Conservation (phyloP, 805 yeast species). For the Naumovozyma dairenensis region DNA sequence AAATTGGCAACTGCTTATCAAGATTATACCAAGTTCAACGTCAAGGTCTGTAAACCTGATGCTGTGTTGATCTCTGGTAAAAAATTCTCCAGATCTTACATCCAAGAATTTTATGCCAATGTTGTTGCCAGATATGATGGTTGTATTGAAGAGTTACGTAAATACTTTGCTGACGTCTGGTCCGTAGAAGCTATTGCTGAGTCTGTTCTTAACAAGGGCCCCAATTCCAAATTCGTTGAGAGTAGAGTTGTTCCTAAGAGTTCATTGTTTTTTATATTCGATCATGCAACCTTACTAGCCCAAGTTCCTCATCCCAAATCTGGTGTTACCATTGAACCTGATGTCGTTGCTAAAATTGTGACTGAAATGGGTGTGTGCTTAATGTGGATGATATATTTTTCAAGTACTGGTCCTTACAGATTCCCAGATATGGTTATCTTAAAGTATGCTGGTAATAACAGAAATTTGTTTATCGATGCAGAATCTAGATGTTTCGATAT, state of each 20-base stretch:
- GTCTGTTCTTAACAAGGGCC: too few relatives aligned
- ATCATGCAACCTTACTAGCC: neutral
- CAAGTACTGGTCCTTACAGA: slow-evolving; percentile 1
- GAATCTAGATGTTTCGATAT: neutral
- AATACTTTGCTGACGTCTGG: too few relatives aligned
- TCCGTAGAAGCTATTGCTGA: too few relatives aligned
- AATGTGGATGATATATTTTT: slow-evolving; percentile 6
- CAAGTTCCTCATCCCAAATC: too few relatives aligned
- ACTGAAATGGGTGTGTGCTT: slow-evolving; percentile 1
- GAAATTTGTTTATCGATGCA: slow-evolving; percentile 2
- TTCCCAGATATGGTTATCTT: slow-evolving; percentile 2
- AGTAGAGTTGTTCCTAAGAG: too few relatives aligned
- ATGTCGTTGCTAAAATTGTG: too few relatives aligned
- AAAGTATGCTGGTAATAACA: slow-evolving; percentile 4
- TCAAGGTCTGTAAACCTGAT: neutral
- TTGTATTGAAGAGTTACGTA: neutral
- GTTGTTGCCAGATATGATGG: neutral
- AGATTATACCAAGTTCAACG: too few relatives aligned
- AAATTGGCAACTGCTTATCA: too few relatives aligned
- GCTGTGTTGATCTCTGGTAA: neutral
- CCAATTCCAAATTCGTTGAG: too few relatives aligned
- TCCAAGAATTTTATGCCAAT: neutral
- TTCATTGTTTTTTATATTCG: too few relatives aligned
- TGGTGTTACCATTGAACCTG: too few relatives aligned
- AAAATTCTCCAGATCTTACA: neutral